Conservation (phyloP, 495 filamentous ascomycete genomes). For the Penicillium antarcticum region DNA sequence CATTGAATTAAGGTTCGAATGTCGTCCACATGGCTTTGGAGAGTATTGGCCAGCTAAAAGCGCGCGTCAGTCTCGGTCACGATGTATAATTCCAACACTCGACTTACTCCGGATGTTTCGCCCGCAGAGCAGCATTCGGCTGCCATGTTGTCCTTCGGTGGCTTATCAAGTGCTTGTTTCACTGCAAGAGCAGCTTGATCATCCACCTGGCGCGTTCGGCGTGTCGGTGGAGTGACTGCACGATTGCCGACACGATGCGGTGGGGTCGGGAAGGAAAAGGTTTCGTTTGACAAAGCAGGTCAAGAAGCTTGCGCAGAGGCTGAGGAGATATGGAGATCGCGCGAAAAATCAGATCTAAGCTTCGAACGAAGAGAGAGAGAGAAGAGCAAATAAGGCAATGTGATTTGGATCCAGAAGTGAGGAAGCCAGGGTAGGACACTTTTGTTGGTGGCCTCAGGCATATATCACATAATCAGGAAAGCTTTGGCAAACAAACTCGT, state of each 20-base stretch:
- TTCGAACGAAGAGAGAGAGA: neutral
- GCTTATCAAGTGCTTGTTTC: conserved; percentile 1
- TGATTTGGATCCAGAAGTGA: neutral
- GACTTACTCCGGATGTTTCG: conserved; percentile 35
- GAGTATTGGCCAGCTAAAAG: conserved; percentile 40
- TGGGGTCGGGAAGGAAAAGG: conserved; percentile 18
- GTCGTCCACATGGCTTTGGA: conserved; percentile 51
- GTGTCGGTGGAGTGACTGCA: conserved; percentile 12
- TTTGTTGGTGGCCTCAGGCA: conserved; percentile 17
- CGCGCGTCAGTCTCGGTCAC: conserved; percentile 9
- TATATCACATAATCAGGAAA: conserved; percentile 13
- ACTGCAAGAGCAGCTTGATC: neutral
- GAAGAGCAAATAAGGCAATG: neutral
- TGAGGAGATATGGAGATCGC: neutral
- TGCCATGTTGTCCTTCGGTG: conserved; percentile 14
- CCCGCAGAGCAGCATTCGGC: conserved; percentile 6
- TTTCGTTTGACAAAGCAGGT: conserved; percentile 6
- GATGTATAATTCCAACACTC: neutral
- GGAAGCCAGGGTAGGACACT: conserved; percentile 1
- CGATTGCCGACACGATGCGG: conserved; percentile 14
- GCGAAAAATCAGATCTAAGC: neutral
- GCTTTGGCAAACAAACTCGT: neutral
- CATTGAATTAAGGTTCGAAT: conserved; percentile 54
- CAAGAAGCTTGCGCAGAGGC: neutral
- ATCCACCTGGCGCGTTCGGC: conserved; percentile 10